Conservation (phyloP, 306 rosid species). For the Citrullus colocynthis region DNA sequence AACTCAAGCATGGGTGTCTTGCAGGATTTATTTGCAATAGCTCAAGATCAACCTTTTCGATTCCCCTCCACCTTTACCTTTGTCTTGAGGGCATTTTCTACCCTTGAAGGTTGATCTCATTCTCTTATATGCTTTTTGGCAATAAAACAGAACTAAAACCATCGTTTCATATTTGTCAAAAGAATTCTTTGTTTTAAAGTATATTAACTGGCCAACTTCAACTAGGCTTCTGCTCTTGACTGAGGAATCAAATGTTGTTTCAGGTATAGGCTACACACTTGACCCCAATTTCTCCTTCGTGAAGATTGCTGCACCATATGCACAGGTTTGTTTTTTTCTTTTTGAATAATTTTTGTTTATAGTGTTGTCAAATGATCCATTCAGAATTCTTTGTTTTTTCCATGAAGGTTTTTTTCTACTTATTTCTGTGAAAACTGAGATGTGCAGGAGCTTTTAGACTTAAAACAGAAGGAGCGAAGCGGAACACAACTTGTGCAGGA, state of each 20-base stretch:
- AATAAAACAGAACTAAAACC: not conserved
- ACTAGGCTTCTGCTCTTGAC: not conserved
- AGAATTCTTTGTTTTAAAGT: not conserved
- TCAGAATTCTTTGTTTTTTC: not conserved
- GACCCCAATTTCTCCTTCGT: conserved; percentile 80
- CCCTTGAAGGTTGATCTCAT: conserved; percentile 59
- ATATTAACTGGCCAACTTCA: not conserved
- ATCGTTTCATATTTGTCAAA: not conserved
- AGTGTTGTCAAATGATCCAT: not conserved
- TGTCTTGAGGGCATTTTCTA: conserved; percentile 78
- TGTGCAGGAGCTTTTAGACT: conserved; percentile 73
- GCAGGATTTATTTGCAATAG: conserved; percentile 83
- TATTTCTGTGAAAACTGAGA: not conserved
- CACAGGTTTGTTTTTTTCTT: conserved; percentile 41
- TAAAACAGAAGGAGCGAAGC: conserved; percentile 45
- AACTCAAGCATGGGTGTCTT: conserved; percentile 7
- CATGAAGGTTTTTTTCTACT: not conserved
- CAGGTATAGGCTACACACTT: conserved; percentile 77
- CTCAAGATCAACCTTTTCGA: conserved; percentile 83
- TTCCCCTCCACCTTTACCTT: conserved; percentile 88
- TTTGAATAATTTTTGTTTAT: not conserved
- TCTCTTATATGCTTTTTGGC: not conserved
- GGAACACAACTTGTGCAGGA: conserved; percentile 59
- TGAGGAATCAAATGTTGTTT: conserved; percentile 3
- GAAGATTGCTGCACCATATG: conserved; percentile 93